Base-by-base conservation (phyloP, 495 filamentous ascomycete species). In the Penicillium soppii region DNA sequence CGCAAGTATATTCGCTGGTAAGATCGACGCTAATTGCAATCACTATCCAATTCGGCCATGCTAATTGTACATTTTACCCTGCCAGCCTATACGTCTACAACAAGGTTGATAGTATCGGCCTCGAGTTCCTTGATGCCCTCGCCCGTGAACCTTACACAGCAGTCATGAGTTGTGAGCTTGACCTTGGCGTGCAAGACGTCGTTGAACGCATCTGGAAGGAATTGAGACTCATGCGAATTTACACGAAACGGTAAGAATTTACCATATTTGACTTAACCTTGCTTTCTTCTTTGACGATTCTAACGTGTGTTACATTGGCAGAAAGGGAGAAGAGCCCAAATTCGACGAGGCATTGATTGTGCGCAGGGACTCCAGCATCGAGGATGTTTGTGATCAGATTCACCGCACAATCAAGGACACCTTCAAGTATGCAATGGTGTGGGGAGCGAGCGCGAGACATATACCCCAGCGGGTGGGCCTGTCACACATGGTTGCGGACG, bases 381-480 rank as follows among this genome's bases (percentile, higher is more conserved):
- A 96, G 72, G 94, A 99, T 67, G 95, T 97, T 1, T 99, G 95
- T 69, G 92, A 99, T 65, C 85, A 90, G 59, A 86, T 99, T 46
- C 95, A 99, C 73, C 81, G 95, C 27, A 91, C 87, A 22, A 73
- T 99, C 51, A 97, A 97, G 80, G 95, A 99, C 38, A 96, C 90
- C 3, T 99, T 97, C 76, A 99, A 97, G 74, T 97, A 97, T 74
- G 95, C 95, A 1, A 68, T 97, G 59, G 95, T 99, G 2, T 99
- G 95, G 95, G 95, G 95, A 17, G 90, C 90, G 9, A 97, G 92
- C 70, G 94, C 94, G 17, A 78, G 90, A 57, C 95, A 99, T 79
- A 78, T 96, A 12, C 94, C 95, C 12, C 95, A 99, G 72, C 80
- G 95, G 37, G 92, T 97, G 25, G 95, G 95, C 2, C 69, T 99